phyloP scores from a whole-genome alignment of 106 monocot species.

The Ottelia alismoides region DNA sequence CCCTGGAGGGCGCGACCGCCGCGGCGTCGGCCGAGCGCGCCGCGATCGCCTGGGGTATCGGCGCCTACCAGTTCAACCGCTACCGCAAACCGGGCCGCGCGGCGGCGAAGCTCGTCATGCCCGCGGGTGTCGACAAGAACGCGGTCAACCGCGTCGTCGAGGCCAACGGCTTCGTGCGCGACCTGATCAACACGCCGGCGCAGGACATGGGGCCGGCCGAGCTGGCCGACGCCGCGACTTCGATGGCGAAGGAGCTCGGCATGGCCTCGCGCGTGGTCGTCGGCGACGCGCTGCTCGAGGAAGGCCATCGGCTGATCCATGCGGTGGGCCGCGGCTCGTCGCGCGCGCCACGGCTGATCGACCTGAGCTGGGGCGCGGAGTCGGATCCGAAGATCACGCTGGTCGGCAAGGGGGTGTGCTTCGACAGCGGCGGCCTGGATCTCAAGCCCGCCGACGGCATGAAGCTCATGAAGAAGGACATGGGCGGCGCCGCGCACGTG shows the following conservation, averaged over 20 bases:
- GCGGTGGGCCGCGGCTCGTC: neutral
- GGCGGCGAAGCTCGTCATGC: neutral
- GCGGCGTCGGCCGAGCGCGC: neutral
- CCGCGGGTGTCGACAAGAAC: neutral
- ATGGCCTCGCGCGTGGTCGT: neutral
- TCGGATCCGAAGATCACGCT: too few species aligned
- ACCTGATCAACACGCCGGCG: neutral
- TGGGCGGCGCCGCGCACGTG: neutral
- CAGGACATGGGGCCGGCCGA: neutral
- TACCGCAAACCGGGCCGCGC: neutral
- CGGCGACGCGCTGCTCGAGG: neutral
- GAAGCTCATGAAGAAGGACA: neutral
- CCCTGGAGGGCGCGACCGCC: neutral
- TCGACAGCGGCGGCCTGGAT: neutral
- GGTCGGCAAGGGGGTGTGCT: neutral
- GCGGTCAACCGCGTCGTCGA: neutral
- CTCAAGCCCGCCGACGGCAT: neutral
- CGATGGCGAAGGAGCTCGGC: neutral
- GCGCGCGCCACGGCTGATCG: too few species aligned
- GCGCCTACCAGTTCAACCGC: neutral
- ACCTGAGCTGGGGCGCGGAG: too few species aligned
- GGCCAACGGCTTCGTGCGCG: neutral
- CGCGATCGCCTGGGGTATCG: neutral
- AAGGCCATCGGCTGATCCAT: neutral
- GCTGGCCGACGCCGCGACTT: neutral